Evolutionary conservation across 257 asterid species (phyloP), one percentile per base, ranked within the genome.

Genomic region (Fraxinus anomala): DNA sequence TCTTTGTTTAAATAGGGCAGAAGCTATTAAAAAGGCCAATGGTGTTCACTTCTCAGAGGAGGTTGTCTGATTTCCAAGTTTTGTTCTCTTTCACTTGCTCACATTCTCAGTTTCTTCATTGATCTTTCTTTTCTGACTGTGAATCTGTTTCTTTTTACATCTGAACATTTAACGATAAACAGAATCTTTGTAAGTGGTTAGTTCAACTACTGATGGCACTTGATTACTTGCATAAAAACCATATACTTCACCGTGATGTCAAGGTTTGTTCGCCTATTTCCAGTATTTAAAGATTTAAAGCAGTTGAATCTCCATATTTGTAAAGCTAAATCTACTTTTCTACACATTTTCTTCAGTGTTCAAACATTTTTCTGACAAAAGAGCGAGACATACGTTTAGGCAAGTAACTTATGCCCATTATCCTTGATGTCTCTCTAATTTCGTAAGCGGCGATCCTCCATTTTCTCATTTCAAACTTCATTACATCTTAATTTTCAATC

Each of bases 131-230:
- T 42, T 12, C 36, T 63, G 17, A 63, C 17, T 26, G 26, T 23
- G 34, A 74, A 12, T 44, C 59, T 34, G 39, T 40, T 67, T 40
- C 59, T 63, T 74, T 68, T 82, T 30, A 68, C 70, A 66, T 84
- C 73, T 71, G 69, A 24, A 31, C 77, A 8, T 82, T 78, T 54
- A 79, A 81, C 76, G 68, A 79, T 80, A 72, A 77, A 36, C 98
- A 96, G 99, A 93, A 91, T 77, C 97, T 93, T 74, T 96, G 99
- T 87, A 93, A 87, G 86, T 96, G 99, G 98, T 83, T 96, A 68
- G 96, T 96, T 82, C 99, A 96, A 82, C 88, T 96, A 80, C 83
- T 93, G 87, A 81, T 92, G 97, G 99, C 99, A 11, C 97, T 96
- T 74, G 97, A 96, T 83, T 91, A 96, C 89, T 81, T 96, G 94